Conservation (phyloP, 176 grass and related monocot species). For the Triticum turgidum region DNA sequence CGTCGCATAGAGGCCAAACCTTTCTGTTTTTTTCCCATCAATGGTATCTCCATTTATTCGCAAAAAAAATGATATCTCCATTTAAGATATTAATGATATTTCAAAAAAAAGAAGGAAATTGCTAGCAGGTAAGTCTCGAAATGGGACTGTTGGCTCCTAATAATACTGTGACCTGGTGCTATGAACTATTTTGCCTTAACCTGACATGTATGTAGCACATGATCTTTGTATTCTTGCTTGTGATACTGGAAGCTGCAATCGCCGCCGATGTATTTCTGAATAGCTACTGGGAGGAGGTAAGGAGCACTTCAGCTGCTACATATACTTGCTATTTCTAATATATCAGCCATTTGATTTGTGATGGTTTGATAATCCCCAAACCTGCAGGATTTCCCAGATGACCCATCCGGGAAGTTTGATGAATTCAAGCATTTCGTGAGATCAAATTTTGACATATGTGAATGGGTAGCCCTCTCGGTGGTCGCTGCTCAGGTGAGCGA, state of each 20-base stretch:
- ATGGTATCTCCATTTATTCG: neutral
- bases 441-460: slow-evolving; percentile 81
- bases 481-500: slow-evolving; percentile 68
- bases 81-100: neutral
- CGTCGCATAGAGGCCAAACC: neutral
- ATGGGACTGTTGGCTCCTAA: neutral
- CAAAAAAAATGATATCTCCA: neutral
- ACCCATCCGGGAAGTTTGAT: slow-evolving; percentile 78
- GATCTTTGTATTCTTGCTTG: slow-evolving; percentile 55
- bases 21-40: neutral
- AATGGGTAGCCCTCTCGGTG: slow-evolving; percentile 86
- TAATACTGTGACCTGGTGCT: slow-evolving; percentile 9
- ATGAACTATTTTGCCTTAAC: slow-evolving; percentile 58
- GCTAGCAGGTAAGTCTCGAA: neutral
- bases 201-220: slow-evolving; percentile 54
- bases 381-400: slow-evolving; percentile 80
- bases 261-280: slow-evolving; percentile 84
- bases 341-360: neutral
- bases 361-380: slow-evolving; percentile 20
- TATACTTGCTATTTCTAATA: neutral
- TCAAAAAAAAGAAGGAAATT: neutral
- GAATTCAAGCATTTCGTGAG: slow-evolving; percentile 73
- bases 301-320: neutral
- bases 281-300: slow-evolving; percentile 88
- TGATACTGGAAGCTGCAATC: slow-evolving; percentile 74